A percentile compares a stretch with the other conserved stretches of the same genome.
These are phyloP conservation scores for Aspergillus sp. DNA, from an alignment of 2,329 filamentous ascomycete species.

Conservation along the genomic window DNA sequence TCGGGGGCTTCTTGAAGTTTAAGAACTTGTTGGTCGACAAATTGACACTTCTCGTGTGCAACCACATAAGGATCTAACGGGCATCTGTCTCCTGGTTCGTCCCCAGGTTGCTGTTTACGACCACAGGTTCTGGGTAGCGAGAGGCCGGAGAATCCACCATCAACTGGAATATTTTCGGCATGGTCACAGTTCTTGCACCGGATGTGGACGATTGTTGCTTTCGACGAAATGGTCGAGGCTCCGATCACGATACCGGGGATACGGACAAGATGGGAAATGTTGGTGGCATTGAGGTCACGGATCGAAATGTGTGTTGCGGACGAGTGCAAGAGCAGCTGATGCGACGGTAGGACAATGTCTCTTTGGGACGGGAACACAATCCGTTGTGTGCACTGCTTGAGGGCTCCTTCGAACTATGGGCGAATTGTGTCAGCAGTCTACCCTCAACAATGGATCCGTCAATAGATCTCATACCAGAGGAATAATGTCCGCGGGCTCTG, in stretches of 20 bases:
- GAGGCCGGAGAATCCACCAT: conserved; percentile 81
- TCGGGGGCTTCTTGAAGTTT: conserved; percentile 97
- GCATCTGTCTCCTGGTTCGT: conserved; percentile 67
- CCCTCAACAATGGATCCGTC: neutral
- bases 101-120: conserved; percentile 52
- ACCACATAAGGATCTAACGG: conserved; percentile 95
- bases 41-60: conserved; percentile 84
- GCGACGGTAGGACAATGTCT: conserved; percentile 68
- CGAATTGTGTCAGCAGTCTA: neutral
- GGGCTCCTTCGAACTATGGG: conserved; percentile 74
- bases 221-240: conserved; percentile 92
- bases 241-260: conserved; percentile 98
- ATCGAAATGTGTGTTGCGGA: conserved; percentile 87
- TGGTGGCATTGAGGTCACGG: conserved; percentile 84
- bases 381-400: conserved; percentile 84
- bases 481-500: conserved; percentile 86
- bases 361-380: conserved; percentile 78
- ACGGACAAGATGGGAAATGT: conserved; percentile 87
- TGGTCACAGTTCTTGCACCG: conserved; percentile 83
- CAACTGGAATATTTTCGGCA: conserved; percentile 61
- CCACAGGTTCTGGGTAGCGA: conserved; percentile 75
- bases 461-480: conserved; percentile 60
- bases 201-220: conserved; percentile 78
- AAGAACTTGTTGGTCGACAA: conserved; percentile 96
- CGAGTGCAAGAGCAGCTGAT: conserved; percentile 92